Conservation (phyloP, 495 filamentous ascomycete genomes). For the Hypomontagnella submonticulosa region DNA sequence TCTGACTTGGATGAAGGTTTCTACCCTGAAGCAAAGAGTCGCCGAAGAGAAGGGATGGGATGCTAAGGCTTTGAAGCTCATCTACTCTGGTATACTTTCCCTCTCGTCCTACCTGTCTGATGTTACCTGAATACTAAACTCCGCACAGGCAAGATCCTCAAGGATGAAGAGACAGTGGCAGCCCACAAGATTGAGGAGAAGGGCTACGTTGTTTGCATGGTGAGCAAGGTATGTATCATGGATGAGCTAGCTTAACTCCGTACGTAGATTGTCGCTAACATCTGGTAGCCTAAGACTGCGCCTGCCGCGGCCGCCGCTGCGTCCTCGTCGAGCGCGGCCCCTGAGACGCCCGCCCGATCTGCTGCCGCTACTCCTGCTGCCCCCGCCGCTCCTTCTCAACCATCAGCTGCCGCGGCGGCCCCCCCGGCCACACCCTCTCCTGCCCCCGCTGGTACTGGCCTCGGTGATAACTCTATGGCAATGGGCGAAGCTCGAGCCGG, state of each 20-base stretch:
- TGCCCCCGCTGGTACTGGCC: conserved; percentile 51
- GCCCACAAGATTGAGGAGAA: conserved; percentile 99
- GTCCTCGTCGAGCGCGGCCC: conserved; percentile 64
- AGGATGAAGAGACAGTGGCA: conserved; percentile 95
- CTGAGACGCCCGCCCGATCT: conserved; percentile 77
- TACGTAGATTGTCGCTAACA: conserved; percentile 37
- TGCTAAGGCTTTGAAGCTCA: conserved; percentile 86
- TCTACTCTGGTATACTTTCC: conserved; percentile 84
- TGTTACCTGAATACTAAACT: conserved; percentile 28
- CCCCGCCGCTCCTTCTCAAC: conserved; percentile 66
- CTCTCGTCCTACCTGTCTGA: background rate
- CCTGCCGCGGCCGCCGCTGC: conserved; percentile 63
- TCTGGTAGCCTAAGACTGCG: conserved; percentile 71
- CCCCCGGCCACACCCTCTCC: conserved; percentile 76
- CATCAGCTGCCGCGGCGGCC: conserved; percentile 63
- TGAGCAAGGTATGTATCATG: conserved; percentile 78
- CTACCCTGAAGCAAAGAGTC: conserved; percentile 90
- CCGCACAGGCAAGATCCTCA: conserved; percentile 87
- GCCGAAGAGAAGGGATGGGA: conserved; percentile 91
- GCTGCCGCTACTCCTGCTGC: conserved; percentile 67
- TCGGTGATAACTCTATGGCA: conserved; percentile 78
- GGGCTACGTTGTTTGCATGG: conserved; percentile 97
- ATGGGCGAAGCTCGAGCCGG: conserved; percentile 82
- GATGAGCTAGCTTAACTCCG: conserved; percentile 1
- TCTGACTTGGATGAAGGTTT: conserved; percentile 69